phyloP scores from a whole-genome alignment of 768 basidiomycete species.

The Sistotremastrum suecicum region DNA sequence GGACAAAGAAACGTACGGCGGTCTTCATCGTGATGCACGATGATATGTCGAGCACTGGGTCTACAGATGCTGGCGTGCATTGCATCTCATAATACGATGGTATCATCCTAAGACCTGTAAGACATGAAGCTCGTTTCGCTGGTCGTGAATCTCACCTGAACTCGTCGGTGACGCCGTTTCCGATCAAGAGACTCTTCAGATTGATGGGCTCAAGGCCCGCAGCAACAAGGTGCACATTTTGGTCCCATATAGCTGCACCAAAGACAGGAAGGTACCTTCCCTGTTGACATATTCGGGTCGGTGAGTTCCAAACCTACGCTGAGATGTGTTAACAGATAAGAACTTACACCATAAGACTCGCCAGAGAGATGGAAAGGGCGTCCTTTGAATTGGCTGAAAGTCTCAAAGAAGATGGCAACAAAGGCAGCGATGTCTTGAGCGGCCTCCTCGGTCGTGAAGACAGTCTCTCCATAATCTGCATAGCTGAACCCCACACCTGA shows the following conservation, averaged over 20 bases:
- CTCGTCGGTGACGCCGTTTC: constrained; percentile 3
- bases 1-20: neutral
- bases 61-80: constrained; percentile 9
- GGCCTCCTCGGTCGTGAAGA: constrained; percentile 11
- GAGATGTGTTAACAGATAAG: neutral
- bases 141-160: neutral
- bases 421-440: constrained; percentile 13
- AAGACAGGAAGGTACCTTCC: constrained; percentile 8
- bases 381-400: constrained; percentile 12
- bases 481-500: constrained; percentile 16
- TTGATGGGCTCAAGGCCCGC: constrained; percentile 20
- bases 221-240: constrained; percentile 1
- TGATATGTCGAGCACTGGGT: constrained; percentile 11
- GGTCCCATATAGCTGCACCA: constrained; percentile 2
- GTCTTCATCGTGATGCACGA: neutral
- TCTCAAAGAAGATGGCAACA: constrained; percentile 12
- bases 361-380: constrained; percentile 12
- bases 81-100: constrained; percentile 10
- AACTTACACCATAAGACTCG: constrained; percentile 12
- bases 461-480: constrained; percentile 16
- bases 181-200: constrained; percentile 7
- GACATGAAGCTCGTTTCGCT: neutral
- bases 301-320: neutral
- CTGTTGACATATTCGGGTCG: neutral
- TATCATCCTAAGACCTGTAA: constrained; percentile 12